Evolutionary conservation across 805 yeast genomes (phyloP).

Genomic region (Metschnikowia santaceciliae): DNA sequence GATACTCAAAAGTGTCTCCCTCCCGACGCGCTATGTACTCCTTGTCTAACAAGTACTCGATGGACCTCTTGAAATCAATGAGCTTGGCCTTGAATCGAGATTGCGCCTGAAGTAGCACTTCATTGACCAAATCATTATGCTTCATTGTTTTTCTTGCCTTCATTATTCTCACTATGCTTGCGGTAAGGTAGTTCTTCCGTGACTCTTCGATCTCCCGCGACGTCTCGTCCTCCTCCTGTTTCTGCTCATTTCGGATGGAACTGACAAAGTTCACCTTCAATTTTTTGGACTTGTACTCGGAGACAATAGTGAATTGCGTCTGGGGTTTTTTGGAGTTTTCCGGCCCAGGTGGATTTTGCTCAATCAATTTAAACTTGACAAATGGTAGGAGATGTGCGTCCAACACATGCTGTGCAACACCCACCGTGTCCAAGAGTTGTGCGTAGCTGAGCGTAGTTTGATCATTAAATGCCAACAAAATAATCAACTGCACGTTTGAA

Average conservation of each 20-base stretch:
- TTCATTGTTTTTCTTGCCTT: slow-evolving; percentile 79
- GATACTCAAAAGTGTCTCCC: slow-evolving; percentile 71
- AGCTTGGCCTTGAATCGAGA: slow-evolving; percentile 81
- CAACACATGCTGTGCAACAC: slow-evolving; percentile 58
- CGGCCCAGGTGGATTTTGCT: slow-evolving; percentile 59
- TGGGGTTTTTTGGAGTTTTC: slow-evolving; percentile 43
- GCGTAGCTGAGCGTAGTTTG: slow-evolving; percentile 54
- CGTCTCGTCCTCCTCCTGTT: slow-evolving; percentile 68
- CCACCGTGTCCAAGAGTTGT: slow-evolving; percentile 64
- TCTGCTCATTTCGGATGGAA: slow-evolving; percentile 56
- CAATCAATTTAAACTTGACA: slow-evolving; percentile 69
- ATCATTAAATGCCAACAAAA: slow-evolving; percentile 78
- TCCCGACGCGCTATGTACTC: slow-evolving; percentile 79
- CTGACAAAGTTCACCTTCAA: slow-evolving; percentile 74
- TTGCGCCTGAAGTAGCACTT: slow-evolving; percentile 81
- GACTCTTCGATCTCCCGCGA: slow-evolving; percentile 82
- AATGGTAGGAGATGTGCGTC: slow-evolving; percentile 78
- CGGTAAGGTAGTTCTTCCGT: slow-evolving; percentile 79
- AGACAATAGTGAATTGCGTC: slow-evolving; percentile 65
- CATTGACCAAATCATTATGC: slow-evolving; percentile 79
- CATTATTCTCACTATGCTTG: slow-evolving; percentile 95
- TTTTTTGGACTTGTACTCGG: slow-evolving; percentile 81
- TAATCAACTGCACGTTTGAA: slow-evolving; percentile 82
- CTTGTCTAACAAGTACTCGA: slow-evolving; percentile 79
- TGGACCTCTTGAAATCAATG: slow-evolving; percentile 80